Evolutionary conservation across 176 grass and related monocot species (phyloP).

Genomic region (Eleusine coracana): DNA sequence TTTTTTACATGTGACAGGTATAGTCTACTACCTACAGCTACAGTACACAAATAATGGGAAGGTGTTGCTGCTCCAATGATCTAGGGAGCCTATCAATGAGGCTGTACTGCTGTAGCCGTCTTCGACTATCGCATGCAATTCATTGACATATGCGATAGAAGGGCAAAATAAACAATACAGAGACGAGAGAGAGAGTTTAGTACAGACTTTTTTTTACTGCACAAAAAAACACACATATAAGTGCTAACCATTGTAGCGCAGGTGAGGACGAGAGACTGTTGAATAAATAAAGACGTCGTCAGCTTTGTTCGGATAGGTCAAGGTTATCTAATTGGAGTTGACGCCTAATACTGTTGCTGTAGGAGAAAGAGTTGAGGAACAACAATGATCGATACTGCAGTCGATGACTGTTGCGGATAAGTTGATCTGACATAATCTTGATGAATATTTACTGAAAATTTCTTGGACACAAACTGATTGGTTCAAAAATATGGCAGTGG

Average conservation of each 20-base stretch:
- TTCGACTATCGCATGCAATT: background rate
- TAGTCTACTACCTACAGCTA: no score
- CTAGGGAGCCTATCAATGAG: background rate
- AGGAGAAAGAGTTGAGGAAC: background rate
- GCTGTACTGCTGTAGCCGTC: background rate
- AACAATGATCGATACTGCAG: background rate
- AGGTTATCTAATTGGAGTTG: background rate
- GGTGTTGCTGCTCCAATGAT: background rate
- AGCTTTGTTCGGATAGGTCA: constrained; percentile 11
- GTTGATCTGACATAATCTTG: constrained; percentile 9
- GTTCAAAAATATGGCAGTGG: background rate
- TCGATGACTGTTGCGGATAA: constrained; percentile 27
- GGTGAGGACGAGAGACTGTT: background rate
- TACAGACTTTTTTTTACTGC: no score
- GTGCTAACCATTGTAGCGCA: background rate
- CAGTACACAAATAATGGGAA: background rate
- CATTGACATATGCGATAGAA: background rate
- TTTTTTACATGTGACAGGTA: no score
- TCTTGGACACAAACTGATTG: background rate
- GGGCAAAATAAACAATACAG: no score
- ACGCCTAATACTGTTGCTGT: constrained; percentile 9
- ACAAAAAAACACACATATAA: no score
- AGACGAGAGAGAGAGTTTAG: no score
- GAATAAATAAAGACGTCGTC: background rate
- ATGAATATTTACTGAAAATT: background rate